Conservation (phyloP, 2,329 filamentous ascomycete genomes). For the Pseudogymnoascus sp. region DNA sequence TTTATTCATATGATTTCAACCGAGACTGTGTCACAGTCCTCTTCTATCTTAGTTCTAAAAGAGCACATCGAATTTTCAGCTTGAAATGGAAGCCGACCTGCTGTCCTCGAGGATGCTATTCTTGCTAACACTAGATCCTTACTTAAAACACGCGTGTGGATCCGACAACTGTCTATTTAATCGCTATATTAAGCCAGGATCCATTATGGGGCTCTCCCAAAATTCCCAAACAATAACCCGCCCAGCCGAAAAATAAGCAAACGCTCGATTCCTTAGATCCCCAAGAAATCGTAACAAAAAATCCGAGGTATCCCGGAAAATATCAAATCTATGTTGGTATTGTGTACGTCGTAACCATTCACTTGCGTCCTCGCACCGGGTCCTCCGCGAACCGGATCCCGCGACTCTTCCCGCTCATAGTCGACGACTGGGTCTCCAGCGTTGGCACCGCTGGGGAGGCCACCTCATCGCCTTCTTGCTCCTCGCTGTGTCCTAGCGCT, state of each 20-base stretch:
- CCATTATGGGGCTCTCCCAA: neutral
- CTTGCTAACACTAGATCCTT: no score
- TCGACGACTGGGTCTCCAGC: slow-evolving; percentile 25
- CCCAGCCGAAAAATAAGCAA: neutral
- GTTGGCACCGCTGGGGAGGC: slow-evolving; percentile 23
- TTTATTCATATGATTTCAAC: no score
- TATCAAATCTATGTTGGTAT: slow-evolving; percentile 7
- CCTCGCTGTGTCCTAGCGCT: slow-evolving; percentile 53
- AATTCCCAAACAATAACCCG: neutral
- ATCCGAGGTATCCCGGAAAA: neutral
- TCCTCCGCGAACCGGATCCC: slow-evolving; percentile 30
- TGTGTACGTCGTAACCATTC: neutral
- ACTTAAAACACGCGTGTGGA: no score
- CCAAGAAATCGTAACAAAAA: neutral
- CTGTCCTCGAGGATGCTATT: no score
- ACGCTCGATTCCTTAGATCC: neutral
- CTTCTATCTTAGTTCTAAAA: no score
- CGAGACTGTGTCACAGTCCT: no score
- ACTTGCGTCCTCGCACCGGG: slow-evolving; percentile 21
- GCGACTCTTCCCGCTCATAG: slow-evolving; percentile 20
- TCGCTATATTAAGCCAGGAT: neutral
- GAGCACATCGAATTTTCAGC: no score
- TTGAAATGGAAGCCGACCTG: no score
- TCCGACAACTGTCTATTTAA: no score
- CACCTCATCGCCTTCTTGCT: slow-evolving; percentile 12